Conservation (phyloP, 768 basidiomycete species). For the Tricholomella constricta region DNA sequence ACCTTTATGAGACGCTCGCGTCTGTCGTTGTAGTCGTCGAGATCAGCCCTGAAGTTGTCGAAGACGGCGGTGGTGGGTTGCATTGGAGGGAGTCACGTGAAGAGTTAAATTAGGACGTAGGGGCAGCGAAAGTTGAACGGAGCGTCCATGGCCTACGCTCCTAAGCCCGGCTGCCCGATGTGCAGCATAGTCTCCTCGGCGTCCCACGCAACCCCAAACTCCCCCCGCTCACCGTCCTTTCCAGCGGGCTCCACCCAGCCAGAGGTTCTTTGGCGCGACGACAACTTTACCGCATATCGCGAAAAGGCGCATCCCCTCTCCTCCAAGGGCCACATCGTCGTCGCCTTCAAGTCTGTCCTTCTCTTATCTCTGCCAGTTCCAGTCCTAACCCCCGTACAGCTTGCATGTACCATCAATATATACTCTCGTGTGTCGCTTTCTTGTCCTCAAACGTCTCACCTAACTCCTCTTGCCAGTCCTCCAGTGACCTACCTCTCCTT, state of each 20-base stretch:
- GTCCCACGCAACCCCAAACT: conserved; percentile 42
- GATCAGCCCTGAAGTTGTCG: conserved; percentile 62
- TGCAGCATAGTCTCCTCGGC: conserved; percentile 70
- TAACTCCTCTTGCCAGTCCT: conserved; percentile 48
- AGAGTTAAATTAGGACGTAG: not conserved
- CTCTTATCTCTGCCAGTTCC: not conserved
- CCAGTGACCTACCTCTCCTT: conserved; percentile 74
- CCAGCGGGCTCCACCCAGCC: conserved; percentile 49
- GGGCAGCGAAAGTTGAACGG: too few relatives aligned
- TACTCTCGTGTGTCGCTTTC: conserved; percentile 52
- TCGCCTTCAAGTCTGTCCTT: conserved; percentile 71
- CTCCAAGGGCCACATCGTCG: conserved; percentile 69
- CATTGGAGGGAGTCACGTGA: conserved; percentile 21
- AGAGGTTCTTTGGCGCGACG: conserved; percentile 74
- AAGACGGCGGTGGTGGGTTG: conserved; percentile 44
- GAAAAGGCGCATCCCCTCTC: conserved; percentile 73
- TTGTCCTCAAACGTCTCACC: conserved; percentile 5
- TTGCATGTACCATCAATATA: conserved; percentile 81
- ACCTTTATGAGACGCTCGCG: conserved; percentile 93
- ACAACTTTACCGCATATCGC: conserved; percentile 74
- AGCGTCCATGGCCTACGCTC: conserved; percentile 60
- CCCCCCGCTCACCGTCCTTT: conserved; percentile 48
- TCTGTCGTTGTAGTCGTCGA: conserved; percentile 85
- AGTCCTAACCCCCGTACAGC: conserved; percentile 35
- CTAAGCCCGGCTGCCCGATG: conserved; percentile 74